Evolutionary conservation across 306 rosid species (phyloP), one percentile per base, ranked within the genome.

Genomic region (Betula pendula): DNA sequence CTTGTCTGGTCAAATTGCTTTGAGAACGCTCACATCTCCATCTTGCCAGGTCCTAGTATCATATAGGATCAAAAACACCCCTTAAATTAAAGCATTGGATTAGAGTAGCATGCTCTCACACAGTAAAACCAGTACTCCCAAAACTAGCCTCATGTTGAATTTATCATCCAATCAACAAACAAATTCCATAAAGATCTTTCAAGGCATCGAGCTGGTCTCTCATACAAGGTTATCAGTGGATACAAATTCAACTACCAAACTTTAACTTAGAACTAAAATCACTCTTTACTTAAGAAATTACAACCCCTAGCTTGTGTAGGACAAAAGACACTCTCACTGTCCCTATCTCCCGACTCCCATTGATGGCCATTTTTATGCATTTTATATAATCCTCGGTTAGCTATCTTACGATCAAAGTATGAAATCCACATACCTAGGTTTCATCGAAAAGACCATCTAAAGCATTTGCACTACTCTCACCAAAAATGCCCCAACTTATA

Each of bases 41-140:
- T 65, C 45, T 65, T 19, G 7, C 45, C 70, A 65, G 47, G 24
- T 35, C 68, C 27, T 65, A 19, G 7, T 65, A 6, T 65, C 70
- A 8, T 6, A 9, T 1, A 38, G 27, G 24, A 38, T 65, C 3
- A 13, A 59, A 59, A 59, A 59, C 19, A 27, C 9, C 2, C 66
- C 5, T 15, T 33, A 38, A 15, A 2, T 62, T 16, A 62, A 62
- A 62, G 68, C 44, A 19, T 10, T 9, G 25, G 47, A 35, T 14
- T 11, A 27, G 35, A 59, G 67, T 27, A 59, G 67, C 67, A 59
- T 19, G 70, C 69, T 65, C 70, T n/a, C 70, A 38, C 48, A 38
- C 4, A 2, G 47, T 19, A 38, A 62, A 65, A 8, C 22, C 19
- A 3, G 22, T 17, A 63, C 7, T 9, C 11, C 45, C n/a, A 8